Evolutionary conservation across 768 basidiomycete genomes (phyloP).

Genomic region (Gymnopilus dilepis): DNA sequence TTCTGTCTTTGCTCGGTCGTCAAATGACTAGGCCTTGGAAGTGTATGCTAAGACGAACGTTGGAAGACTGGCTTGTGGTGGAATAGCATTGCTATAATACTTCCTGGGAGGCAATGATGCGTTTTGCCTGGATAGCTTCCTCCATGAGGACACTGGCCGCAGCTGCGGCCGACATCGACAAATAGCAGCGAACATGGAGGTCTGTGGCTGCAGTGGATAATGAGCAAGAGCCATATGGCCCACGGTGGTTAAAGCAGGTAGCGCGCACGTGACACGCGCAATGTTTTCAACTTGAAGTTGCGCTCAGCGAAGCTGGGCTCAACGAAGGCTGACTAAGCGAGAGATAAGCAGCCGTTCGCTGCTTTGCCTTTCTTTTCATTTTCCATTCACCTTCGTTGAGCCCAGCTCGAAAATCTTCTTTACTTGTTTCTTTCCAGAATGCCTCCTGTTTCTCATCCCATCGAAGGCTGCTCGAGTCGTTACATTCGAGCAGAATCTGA

Average conservation of each 20-base stretch:
- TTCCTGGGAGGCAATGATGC: background rate
- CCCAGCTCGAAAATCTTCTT: too few relatives aligned
- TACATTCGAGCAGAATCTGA: too few relatives aligned
- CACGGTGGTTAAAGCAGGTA: background rate
- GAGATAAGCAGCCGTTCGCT: too few relatives aligned
- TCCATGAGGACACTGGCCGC: background rate
- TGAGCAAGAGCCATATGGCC: background rate
- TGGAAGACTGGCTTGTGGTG: slow-evolving; percentile 31
- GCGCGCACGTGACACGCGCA: slow-evolving; percentile 35
- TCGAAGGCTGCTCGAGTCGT: too few relatives aligned
- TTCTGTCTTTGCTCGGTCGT: slow-evolving; percentile 43
- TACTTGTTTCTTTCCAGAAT: too few relatives aligned
- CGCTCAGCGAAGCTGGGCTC: too few relatives aligned
- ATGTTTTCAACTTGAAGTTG: slow-evolving; percentile 30
- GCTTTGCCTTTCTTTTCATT: too few relatives aligned
- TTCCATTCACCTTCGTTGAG: too few relatives aligned
- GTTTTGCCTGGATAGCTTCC: background rate
- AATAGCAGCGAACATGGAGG: slow-evolving; percentile 25
- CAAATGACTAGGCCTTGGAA: slow-evolving; percentile 23
- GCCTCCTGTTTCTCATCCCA: too few relatives aligned
- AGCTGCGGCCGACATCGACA: slow-evolving; percentile 16
- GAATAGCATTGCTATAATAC: slow-evolving; percentile 17
- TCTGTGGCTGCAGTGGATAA: background rate
- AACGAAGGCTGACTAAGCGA: too few relatives aligned
- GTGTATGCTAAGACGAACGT: slow-evolving; percentile 33